These are phyloP conservation scores for Calocera cornea DNA, from an alignment of 768 basidiomycete genomes.

Conservation along the genomic window DNA sequence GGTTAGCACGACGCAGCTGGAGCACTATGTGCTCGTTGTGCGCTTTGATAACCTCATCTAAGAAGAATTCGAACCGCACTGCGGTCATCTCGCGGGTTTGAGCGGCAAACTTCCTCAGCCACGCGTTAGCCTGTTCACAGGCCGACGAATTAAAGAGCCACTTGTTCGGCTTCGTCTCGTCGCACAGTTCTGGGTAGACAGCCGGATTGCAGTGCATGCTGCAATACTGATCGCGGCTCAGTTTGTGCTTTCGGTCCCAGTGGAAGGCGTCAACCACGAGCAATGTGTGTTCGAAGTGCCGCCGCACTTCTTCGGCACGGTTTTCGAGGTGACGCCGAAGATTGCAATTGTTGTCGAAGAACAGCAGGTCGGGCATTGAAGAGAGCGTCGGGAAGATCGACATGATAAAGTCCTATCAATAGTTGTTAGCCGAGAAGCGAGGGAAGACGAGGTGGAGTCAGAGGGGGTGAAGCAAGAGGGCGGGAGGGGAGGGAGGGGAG, in stretches of 20 bases:
- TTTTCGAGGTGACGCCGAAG: conserved; percentile 2
- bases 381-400: background rate
- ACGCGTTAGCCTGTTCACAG: background rate
- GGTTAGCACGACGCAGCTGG: too few relatives aligned
- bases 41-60: background rate
- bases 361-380: background rate
- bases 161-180: background rate
- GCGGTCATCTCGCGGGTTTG: background rate
- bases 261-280: conserved; percentile 20
- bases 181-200: conserved; percentile 9
- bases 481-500: too few relatives aligned
- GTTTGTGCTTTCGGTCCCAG: conserved; percentile 17
- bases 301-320: background rate
- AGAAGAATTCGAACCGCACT: background rate
- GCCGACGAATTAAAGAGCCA: background rate
- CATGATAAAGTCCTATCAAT: background rate
- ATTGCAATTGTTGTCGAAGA: background rate
- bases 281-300: conserved; percentile 11
- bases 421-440: background rate
- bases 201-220: conserved; percentile 15
- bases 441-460: too few relatives aligned
- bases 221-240: conserved; percentile 12
- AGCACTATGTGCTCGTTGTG: background rate
- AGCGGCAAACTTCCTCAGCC: background rate
- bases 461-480: too few relatives aligned